phyloP scores from a whole-genome alignment of 2,329 filamentous ascomycete genomes.

The Lachnellula arida region DNA sequence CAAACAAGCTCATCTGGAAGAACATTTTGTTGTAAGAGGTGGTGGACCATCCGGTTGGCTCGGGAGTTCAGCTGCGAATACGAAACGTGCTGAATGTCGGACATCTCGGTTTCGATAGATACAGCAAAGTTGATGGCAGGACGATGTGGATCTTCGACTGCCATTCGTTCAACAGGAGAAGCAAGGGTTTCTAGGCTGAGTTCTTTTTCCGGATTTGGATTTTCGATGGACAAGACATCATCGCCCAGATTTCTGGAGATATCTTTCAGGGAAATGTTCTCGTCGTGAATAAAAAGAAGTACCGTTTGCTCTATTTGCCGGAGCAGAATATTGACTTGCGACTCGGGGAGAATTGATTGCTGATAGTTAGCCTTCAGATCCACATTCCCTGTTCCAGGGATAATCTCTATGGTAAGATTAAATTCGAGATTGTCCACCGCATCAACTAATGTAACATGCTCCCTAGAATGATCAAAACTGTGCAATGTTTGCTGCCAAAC shows the following conservation, averaged over 20 bases:
- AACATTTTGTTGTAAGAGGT: constrained; percentile 45
- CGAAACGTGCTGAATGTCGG: constrained; percentile 45
- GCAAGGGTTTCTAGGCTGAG: constrained; percentile 21
- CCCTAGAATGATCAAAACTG: constrained; percentile 28
- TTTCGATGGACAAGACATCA: constrained; percentile 27
- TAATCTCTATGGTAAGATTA: constrained; percentile 69
- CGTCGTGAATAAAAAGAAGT: constrained; percentile 33
- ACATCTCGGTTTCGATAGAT: constrained; percentile 37
- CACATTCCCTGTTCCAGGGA: constrained; percentile 51
- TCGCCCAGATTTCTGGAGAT: constrained; percentile 13
- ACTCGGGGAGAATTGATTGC: constrained; percentile 45
- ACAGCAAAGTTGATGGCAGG: constrained; percentile 62
- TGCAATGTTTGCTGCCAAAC: constrained; percentile 76
- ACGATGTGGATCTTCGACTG: constrained; percentile 41
- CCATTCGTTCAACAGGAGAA: constrained; percentile 28
- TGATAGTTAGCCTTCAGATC: constrained; percentile 52
- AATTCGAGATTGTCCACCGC: constrained; percentile 73
- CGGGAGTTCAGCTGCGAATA: constrained; percentile 60
- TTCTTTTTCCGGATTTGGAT: constrained; percentile 12
- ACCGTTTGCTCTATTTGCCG: constrained; percentile 56
- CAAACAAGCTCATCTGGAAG: constrained; percentile 57
- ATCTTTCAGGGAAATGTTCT: constrained; percentile 2
- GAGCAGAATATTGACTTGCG: constrained; percentile 53
- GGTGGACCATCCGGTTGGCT: constrained; percentile 60
- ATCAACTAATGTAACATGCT: constrained; percentile 48